Evolutionary conservation across 2,329 filamentous ascomycete genomes (phyloP).

Genomic region (Phoma sp.): DNA sequence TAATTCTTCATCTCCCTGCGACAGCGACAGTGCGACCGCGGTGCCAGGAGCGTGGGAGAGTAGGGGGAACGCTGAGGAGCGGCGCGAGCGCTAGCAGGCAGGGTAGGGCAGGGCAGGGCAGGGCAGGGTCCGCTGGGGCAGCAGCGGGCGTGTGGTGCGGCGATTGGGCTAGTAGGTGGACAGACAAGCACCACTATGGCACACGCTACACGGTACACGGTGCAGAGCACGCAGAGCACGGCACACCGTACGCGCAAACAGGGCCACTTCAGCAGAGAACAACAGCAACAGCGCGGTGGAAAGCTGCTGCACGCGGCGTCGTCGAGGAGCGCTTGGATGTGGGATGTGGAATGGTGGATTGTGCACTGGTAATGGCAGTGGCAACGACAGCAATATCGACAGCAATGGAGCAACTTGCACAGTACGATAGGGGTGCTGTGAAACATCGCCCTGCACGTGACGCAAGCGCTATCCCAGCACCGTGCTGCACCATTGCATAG

Average conservation of each 20-base stretch:
- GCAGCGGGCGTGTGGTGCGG: constrained; percentile 12
- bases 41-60: constrained; percentile 9
- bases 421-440: constrained; percentile 31
- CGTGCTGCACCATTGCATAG: background rate
- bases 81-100: constrained; percentile 19
- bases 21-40: background rate
- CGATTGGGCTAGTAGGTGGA: background rate
- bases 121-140: constrained; percentile 21
- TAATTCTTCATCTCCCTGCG: constrained; percentile 38
- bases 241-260: too few species aligned
- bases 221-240: too few species aligned
- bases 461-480: background rate
- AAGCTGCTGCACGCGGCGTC: background rate
- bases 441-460: constrained; percentile 23
- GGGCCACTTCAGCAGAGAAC: too few species aligned
- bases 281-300: background rate
- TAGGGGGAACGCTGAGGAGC: constrained; percentile 11
- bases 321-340: too few species aligned
- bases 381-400: too few species aligned
- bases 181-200: too few species aligned
- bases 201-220: too few species aligned
- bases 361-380: background rate
- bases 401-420: background rate
- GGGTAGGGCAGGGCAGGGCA: background rate
- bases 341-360: constrained; percentile 11